Percentiles rank a stretch among this genome's conserved stretches.
Evolutionary conservation across 192 early-diverging fungal species (phyloP).

Genomic region (Linnemannia hyalina): DNA sequence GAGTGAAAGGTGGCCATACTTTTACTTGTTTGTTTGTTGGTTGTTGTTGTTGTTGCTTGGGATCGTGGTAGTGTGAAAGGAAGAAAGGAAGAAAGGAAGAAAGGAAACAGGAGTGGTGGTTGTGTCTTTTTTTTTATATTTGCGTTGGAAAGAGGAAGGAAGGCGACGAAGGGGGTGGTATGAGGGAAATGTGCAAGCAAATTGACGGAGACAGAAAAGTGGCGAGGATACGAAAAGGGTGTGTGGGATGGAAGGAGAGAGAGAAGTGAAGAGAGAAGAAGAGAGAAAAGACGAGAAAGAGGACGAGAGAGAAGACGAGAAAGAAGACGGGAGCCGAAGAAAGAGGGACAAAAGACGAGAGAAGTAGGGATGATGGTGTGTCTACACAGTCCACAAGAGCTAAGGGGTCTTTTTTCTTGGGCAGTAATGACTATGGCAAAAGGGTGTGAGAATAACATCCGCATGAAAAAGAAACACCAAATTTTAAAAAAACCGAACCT

Average conservation of each 20-base stretch:
- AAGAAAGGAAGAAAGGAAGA: no score
- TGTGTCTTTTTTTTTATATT: no score
- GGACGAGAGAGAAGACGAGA: not conserved
- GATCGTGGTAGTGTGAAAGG: not conserved
- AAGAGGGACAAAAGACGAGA: not conserved
- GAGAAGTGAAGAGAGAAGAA: not conserved
- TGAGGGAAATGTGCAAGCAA: not conserved
- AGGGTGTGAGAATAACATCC: constrained; percentile 2
- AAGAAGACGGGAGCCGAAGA: not conserved
- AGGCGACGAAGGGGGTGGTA: not conserved
- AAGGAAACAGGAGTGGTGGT: not conserved
- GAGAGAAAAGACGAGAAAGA: not conserved
- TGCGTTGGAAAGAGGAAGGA: no score
- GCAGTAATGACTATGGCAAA: not conserved
- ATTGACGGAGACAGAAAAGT: no score
- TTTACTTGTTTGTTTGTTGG: not conserved
- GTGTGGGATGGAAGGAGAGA: not conserved
- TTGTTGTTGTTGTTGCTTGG: not conserved
- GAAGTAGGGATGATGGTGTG: constrained; percentile 10
- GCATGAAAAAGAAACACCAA: constrained; percentile 4
- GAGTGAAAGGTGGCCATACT: constrained; percentile 50
- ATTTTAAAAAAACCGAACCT: not conserved
- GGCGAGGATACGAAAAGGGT: not conserved
- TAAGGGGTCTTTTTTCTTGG: not conserved
- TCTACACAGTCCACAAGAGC: not conserved